phyloP scores from a whole-genome alignment of 2,329 filamentous ascomycete species.

The Boeremia lycopersici region DNA sequence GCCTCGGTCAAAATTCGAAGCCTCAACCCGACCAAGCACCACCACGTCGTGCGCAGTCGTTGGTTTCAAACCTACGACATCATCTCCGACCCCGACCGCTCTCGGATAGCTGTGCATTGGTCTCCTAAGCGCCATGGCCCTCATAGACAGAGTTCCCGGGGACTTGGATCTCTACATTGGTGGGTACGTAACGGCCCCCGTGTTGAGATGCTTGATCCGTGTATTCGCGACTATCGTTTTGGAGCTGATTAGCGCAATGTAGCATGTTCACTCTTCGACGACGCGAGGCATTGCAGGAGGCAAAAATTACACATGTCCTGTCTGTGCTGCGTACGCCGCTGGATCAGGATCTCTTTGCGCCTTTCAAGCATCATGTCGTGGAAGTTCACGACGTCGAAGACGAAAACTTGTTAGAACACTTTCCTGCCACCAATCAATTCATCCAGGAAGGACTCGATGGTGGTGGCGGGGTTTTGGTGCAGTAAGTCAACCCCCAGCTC shows the following conservation, averaged over 20 bases:
- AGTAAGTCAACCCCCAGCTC: conserved; percentile 64
- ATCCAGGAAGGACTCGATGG: conserved; percentile 76
- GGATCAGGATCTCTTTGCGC: conserved; percentile 62
- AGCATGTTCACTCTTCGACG: conserved; percentile 82
- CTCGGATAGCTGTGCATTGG: conserved; percentile 13
- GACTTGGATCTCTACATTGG: conserved; percentile 77
- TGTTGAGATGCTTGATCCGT: conserved; percentile 25
- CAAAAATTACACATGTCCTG: conserved; percentile 87
- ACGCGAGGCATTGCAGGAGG: conserved; percentile 70
- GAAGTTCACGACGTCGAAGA: conserved; percentile 92
- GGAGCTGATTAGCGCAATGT: conserved; percentile 36
- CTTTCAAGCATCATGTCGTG: conserved; percentile 75
- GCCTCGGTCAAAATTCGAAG: conserved; percentile 36
- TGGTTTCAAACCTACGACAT: conserved; percentile 19
- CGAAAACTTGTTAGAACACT: conserved; percentile 81
- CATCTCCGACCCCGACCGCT: conserved; percentile 30
- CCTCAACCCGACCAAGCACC: conserved; percentile 21
- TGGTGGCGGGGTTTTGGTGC: conserved; percentile 68
- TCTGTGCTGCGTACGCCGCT: conserved; percentile 73
- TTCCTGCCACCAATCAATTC: conserved; percentile 79
- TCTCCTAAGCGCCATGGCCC: conserved; percentile 54
- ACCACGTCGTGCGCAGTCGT: conserved; percentile 21
- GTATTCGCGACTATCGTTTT: conserved; percentile 17
- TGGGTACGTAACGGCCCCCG: conserved; percentile 63
- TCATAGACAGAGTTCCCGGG: conserved; percentile 70